Conservation (phyloP, 768 basidiomycete species). For the Termitomyces sp. region DNA sequence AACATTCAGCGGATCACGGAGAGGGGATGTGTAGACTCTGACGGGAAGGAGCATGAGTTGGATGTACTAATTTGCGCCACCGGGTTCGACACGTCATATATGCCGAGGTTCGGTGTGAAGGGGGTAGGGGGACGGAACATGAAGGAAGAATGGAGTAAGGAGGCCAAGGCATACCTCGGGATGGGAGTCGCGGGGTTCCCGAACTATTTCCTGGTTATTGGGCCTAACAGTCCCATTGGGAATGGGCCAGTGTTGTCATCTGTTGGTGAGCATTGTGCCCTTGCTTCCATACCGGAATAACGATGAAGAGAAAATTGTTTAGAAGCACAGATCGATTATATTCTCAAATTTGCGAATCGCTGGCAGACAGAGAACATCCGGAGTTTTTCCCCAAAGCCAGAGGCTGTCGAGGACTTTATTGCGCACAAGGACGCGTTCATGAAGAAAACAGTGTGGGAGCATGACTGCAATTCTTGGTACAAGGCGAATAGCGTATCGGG, state of each 20-base stretch:
- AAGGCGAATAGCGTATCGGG: conserved; percentile 23
- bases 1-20: conserved; percentile 25
- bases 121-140: conserved; percentile 23
- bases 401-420: conserved; percentile 30
- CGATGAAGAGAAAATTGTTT: conserved; percentile 1
- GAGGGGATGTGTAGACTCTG: conserved; percentile 20
- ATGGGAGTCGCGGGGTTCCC: conserved; percentile 28
- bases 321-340: conserved; percentile 31
- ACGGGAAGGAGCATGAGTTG: conserved; percentile 28
- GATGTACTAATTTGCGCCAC: conserved; percentile 36
- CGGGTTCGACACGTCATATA: conserved; percentile 31
- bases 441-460: conserved; percentile 28
- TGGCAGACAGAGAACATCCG: conserved; percentile 34
- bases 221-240: conserved; percentile 31
- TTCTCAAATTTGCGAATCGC: conserved; percentile 28
- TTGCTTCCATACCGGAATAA: neutral
- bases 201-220: conserved; percentile 29
- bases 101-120: conserved; percentile 29
- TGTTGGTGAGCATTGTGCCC: conserved; percentile 19
- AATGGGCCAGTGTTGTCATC: conserved; percentile 28
- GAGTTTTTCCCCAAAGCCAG: conserved; percentile 29
- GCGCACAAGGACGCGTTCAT: conserved; percentile 28
- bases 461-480: conserved; percentile 32
- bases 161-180: conserved; percentile 27
- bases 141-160: conserved; percentile 27